Evolutionary conservation across 169 alveolate species (phyloP).

Genomic region (Amoebophrya sp.): DNA sequence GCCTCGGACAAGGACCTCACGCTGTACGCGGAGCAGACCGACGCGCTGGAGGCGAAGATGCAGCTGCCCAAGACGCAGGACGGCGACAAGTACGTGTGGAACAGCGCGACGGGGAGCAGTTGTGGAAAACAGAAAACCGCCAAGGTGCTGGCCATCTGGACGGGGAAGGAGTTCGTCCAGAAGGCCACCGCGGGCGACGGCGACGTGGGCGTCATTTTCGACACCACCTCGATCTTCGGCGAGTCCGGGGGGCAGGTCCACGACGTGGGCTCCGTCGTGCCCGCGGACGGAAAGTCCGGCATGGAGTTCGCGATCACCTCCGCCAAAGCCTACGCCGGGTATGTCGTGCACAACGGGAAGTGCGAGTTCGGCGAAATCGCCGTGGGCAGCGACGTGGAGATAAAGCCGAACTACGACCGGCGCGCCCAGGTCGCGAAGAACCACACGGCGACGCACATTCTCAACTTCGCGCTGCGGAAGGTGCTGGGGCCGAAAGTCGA

Average conservation of each 20-base stretch:
- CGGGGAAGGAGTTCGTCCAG: slow-evolving; percentile 40
- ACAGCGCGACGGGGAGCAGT: slow-evolving; percentile 5
- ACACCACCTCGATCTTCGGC: slow-evolving; percentile 64
- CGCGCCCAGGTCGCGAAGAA: slow-evolving; percentile 72
- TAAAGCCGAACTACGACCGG: slow-evolving; percentile 33
- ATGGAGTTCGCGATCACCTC: background rate
- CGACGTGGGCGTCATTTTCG: slow-evolving; percentile 52
- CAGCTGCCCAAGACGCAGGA: slow-evolving; percentile 38
- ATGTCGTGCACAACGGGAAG: background rate
- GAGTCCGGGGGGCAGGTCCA: slow-evolving; percentile 57
- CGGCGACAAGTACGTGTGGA: slow-evolving; percentile 39
- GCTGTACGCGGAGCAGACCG: slow-evolving; percentile 39
- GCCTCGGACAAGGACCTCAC: slow-evolving; percentile 20
- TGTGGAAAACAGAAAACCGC: background rate
- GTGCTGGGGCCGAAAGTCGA: slow-evolving; percentile 49
- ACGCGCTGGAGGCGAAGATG: slow-evolving; percentile 27
- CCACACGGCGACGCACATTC: slow-evolving; percentile 81
- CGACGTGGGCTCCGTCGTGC: slow-evolving; percentile 34
- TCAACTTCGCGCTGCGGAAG: slow-evolving; percentile 65
- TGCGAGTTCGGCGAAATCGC: background rate
- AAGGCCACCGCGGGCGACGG: slow-evolving; percentile 6
- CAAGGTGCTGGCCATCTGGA: slow-evolving; percentile 47
- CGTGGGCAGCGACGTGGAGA: background rate
- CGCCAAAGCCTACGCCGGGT: background rate
- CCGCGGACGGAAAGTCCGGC: too few relatives aligned